These are phyloP conservation scores for Rubia yunnanensis DNA, from an alignment of 257 asterid genomes.

Conservation along the genomic window DNA sequence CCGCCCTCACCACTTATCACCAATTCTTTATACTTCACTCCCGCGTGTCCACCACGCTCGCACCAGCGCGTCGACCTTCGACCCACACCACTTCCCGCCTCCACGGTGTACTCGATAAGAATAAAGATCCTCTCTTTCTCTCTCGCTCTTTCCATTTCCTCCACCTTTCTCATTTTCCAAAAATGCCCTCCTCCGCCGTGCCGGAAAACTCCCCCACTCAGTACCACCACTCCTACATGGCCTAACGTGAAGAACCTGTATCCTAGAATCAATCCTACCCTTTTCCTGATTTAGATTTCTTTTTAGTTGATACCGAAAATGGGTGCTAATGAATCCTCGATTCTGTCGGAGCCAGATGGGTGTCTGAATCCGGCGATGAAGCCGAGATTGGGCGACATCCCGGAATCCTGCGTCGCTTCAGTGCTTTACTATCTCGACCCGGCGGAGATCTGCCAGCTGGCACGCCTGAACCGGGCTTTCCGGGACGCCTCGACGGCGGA, in stretches of 20 bases:
- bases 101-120: slow-evolving; percentile 17
- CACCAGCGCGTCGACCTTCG: background rate
- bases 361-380: slow-evolving; percentile 10
- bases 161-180: background rate
- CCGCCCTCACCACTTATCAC: slow-evolving; percentile 5
- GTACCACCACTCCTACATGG: background rate
- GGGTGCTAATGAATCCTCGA: slow-evolving; percentile 59
- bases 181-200: background rate
- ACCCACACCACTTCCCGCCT: background rate
- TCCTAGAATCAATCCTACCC: background rate
- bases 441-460: slow-evolving; percentile 67
- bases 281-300: background rate
- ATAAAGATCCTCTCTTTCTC: slow-evolving; percentile 5
- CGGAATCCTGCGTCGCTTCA: slow-evolving; percentile 68
- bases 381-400: slow-evolving; percentile 62
- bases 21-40: background rate
- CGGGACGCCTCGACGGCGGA: slow-evolving; percentile 78
- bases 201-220: slow-evolving; percentile 2
- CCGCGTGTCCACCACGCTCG: slow-evolving; percentile 4
- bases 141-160: background rate
- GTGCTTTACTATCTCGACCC: slow-evolving; percentile 63
- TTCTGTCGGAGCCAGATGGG: slow-evolving; percentile 18
- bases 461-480: slow-evolving; percentile 53
- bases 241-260: background rate
- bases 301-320: slow-evolving; percentile 15